Evolutionary conservation across 2,329 filamentous ascomycete species (phyloP).

Genomic region (Colletotrichum eremochloae): DNA sequence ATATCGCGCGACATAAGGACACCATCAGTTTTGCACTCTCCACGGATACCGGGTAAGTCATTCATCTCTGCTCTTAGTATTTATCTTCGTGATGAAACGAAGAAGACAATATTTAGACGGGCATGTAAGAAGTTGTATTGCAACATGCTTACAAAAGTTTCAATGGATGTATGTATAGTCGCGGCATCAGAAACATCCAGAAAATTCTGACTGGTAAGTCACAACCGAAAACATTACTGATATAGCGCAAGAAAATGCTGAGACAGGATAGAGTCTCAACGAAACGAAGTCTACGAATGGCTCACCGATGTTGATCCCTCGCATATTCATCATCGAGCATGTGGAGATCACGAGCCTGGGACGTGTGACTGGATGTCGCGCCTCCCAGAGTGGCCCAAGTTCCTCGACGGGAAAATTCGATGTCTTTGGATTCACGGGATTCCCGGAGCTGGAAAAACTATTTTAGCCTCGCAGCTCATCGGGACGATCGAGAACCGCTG

Average conservation of each 20-base stretch:
- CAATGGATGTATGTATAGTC: neutral
- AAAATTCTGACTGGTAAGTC: neutral
- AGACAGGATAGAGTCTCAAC: neutral
- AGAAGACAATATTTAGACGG: rapidly evolving
- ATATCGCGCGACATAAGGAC: neutral
- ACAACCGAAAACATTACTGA: rapidly evolving
- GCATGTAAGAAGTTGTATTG: rapidly evolving
- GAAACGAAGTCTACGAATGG: neutral
- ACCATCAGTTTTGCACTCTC: neutral
- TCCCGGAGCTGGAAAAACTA: slow-evolving; percentile 3
- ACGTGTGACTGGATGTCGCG: slow-evolving; percentile 10
- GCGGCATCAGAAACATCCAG: neutral
- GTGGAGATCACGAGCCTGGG: rapidly evolving
- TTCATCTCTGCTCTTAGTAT: neutral
- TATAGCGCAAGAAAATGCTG: neutral
- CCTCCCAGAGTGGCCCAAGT: neutral
- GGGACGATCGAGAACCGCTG: rapidly evolving
- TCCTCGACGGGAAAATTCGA: rapidly evolving
- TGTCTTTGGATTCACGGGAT: slow-evolving; percentile 17
- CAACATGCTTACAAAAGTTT: neutral
- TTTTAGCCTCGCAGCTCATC: neutral
- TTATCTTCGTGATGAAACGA: neutral
- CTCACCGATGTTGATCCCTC: neutral
- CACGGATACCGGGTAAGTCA: neutral
- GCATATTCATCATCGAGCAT: neutral